Base-by-base conservation (phyloP, 106 monocot genomes). In the Dioscorea alata region DNA sequence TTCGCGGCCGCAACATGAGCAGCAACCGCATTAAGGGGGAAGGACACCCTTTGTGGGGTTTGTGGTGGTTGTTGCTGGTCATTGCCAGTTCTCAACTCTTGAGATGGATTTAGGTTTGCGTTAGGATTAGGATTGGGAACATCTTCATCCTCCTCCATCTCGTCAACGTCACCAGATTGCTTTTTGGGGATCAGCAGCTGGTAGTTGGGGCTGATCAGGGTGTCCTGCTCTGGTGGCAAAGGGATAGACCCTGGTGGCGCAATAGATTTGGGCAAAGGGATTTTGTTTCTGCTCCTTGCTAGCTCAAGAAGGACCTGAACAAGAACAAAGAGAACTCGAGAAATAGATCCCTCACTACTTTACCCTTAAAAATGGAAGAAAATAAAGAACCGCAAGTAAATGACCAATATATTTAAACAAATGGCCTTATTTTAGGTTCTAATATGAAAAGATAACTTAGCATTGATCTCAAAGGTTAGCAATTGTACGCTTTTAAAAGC, bases 141-240 rank as follows among this genome's bases (percentile, higher is more conserved):
- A 1, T 79, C 87, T 12, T 67, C 79, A 17, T 81, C 89, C 24
- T 86, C 89, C 32, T 86, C 89, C 0, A 66, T 75, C 61, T 84
- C 90, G 23, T 80, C 84, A 17, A 69, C 60, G 4, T 63, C 67
- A 35, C 63, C 8, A 54, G 52, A 31, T 23, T 82, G 90, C 64
- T 78, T 86, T 64, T 70, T 85, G 0, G 93, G 87, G 24, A 88
- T 69, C 53, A 93, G 42, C 19, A 99, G 90, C 81, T 99, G 99
- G 74, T 99, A 93, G 57, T 93, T 99, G 13, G 93, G 90, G 76
- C 65, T 85, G 24, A 93, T 75, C 66, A 99, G 74, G 2, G 99
- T 99, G 67, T 99, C 87, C 63, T 99, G 83, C 71, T 93, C 90
- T 0, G 99, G 99, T 13, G 99, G 99, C 13, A 99, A 73, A 21